A percentile compares a stretch with the other conserved stretches of the same genome.
Conservation (phyloP, 495 filamentous ascomycete genomes). For the Penicillium antarcticum region DNA sequence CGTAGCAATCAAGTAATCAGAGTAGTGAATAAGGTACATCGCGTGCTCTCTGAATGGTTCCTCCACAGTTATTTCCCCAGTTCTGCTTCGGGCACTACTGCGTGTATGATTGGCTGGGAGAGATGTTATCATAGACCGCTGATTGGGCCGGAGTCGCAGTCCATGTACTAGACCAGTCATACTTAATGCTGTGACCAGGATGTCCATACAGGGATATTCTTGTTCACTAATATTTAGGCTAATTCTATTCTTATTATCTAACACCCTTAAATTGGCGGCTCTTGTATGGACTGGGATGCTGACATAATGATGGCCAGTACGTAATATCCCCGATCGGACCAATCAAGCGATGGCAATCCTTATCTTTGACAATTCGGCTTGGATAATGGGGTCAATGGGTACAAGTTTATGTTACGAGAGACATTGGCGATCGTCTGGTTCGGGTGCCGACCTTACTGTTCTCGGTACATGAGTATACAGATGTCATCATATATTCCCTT, state of each 20-base stretch:
- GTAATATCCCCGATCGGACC: constrained; percentile 21
- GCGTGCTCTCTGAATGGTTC: background rate
- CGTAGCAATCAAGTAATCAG: background rate
- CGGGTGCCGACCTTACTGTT: background rate
- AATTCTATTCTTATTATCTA: constrained; percentile 3
- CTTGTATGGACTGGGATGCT: background rate
- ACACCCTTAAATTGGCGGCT: background rate
- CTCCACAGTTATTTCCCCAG: constrained; percentile 2
- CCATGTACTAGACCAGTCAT: background rate
- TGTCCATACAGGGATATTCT: too few relatives aligned
- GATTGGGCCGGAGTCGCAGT: constrained; percentile 12
- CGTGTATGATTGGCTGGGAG: constrained; percentile 14
- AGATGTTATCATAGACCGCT: constrained; percentile 12
- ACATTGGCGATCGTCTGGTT: constrained; percentile 26
- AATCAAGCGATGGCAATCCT: constrained; percentile 13
- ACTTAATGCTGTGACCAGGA: background rate
- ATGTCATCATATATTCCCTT: constrained; percentile 17
- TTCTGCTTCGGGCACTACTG: constrained; percentile 8
- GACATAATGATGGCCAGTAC: constrained; percentile 16
- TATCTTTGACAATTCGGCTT: constrained; percentile 29
- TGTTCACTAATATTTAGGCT: background rate
- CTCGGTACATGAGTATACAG: background rate
- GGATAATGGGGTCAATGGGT: too few relatives aligned
- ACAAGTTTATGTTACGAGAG: constrained; percentile 24
- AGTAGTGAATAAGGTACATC: background rate